Evolutionary conservation across 2,329 filamentous ascomycete species (phyloP).

Genomic region (Pseudogymnoascus pannorum): DNA sequence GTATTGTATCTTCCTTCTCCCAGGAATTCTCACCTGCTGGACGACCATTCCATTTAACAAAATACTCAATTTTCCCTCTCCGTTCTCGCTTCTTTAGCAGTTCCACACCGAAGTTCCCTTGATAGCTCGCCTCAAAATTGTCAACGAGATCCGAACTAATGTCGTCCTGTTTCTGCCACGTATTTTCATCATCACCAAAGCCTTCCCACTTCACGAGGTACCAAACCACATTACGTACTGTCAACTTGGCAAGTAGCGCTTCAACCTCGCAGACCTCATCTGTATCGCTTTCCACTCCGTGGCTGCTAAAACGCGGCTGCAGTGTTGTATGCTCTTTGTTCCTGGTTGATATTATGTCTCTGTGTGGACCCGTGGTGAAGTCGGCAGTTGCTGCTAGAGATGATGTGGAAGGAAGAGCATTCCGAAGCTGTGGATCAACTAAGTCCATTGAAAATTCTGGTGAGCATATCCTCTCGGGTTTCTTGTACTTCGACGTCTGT

Average conservation of each 20-base stretch:
- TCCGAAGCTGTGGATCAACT: conserved; percentile 15
- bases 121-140: conserved; percentile 17
- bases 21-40: conserved; percentile 14
- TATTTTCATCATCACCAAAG: conserved; percentile 18
- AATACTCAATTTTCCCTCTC: conserved; percentile 12
- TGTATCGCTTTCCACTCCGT: background rate
- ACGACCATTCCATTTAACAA: conserved; percentile 16
- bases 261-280: conserved; percentile 17
- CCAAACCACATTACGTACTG: conserved; percentile 16
- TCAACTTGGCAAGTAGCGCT: conserved; percentile 20
- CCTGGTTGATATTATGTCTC: background rate
- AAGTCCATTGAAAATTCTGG: conserved; percentile 16
- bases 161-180: conserved; percentile 16
- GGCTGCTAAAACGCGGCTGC: background rate
- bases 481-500: conserved; percentile 14
- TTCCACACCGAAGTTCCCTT: conserved; percentile 19
- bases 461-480: conserved; percentile 9
- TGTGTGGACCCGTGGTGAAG: background rate
- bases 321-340: background rate
- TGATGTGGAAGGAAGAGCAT: conserved; percentile 15
- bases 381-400: conserved; percentile 9
- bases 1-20: conserved; percentile 16
- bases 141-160: conserved; percentile 14
- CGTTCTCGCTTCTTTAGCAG: conserved; percentile 16
- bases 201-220: conserved; percentile 22